Evolutionary conservation across 257 asterid species (phyloP).

Genomic region (Primulina tabacum): DNA sequence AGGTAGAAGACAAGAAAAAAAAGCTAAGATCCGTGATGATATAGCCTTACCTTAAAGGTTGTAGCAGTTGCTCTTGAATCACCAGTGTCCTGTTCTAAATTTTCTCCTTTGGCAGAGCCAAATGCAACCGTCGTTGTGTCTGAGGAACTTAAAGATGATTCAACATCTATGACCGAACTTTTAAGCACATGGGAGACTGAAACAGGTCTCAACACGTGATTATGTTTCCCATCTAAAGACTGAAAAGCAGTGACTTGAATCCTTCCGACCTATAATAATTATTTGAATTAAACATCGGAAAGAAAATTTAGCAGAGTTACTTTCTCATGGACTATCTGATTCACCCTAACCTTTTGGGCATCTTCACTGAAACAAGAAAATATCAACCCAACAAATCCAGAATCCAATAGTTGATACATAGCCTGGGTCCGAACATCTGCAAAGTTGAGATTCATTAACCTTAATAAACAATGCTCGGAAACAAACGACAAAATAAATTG

Average conservation of each 20-base stretch:
- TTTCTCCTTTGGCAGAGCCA: slow-evolving; percentile 49
- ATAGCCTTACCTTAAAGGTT: slow-evolving; percentile 55
- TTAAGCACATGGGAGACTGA: slow-evolving; percentile 53
- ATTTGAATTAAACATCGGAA: slow-evolving; percentile 22
- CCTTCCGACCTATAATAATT: slow-evolving; percentile 76
- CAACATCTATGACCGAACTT: slow-evolving; percentile 58
- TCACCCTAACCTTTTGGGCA: slow-evolving; percentile 73
- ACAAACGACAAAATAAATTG: neutral
- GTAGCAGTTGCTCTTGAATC: slow-evolving; percentile 48
- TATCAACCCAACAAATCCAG: slow-evolving; percentile 96
- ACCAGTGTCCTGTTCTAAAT: slow-evolving; percentile 68
- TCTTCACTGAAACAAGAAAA: slow-evolving; percentile 99
- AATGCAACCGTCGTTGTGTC: slow-evolving; percentile 39
- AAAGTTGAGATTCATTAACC: neutral
- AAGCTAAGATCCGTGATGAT: slow-evolving; percentile 11
- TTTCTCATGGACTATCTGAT: slow-evolving; percentile 14
- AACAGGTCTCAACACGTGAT: slow-evolving; percentile 54
- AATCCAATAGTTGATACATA: slow-evolving; percentile 96
- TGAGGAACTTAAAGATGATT: slow-evolving; percentile 68
- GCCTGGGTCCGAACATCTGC: slow-evolving; percentile 98
- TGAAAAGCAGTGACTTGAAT: slow-evolving; percentile 95
- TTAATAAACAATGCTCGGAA: neutral
- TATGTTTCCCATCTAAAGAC: slow-evolving; percentile 94
- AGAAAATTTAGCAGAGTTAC: slow-evolving; percentile 8
- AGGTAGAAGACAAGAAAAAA: neutral